These are phyloP conservation scores for Ceratocystiopsis brevicomis DNA, from an alignment of 2,329 filamentous ascomycete genomes.

Conservation along the genomic window DNA sequence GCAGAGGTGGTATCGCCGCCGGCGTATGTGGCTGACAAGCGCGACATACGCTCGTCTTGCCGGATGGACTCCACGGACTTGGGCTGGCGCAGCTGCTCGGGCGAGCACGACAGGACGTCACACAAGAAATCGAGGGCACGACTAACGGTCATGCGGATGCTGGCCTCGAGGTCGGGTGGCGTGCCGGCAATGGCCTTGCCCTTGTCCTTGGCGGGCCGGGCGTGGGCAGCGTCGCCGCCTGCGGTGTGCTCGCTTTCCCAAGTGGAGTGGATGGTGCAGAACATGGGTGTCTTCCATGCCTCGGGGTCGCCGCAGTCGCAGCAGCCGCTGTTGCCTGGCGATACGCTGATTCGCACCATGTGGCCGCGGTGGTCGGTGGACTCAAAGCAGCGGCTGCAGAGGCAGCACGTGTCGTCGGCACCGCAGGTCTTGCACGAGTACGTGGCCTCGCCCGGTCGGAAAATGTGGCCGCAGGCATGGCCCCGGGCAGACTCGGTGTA, in stretches of 20 bases:
- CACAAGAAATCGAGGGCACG: conserved; percentile 85
- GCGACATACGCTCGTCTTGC: conserved; percentile 62
- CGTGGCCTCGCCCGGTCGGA: conserved; percentile 81
- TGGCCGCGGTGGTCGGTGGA: conserved; percentile 88
- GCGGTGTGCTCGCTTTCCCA: conserved; percentile 15
- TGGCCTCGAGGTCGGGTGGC: conserved; percentile 55
- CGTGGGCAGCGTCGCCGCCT: neutral
- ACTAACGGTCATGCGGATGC: conserved; percentile 70
- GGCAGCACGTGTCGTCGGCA: conserved; percentile 82
- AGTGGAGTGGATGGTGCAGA: conserved; percentile 83
- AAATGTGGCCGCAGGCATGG: conserved; percentile 92
- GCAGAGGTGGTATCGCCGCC: conserved; percentile 44
- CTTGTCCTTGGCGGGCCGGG: conserved; percentile 32
- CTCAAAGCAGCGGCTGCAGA: conserved; percentile 89
- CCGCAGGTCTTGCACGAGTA: conserved; percentile 91
- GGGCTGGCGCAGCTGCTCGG: conserved; percentile 73
- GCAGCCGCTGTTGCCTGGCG: conserved; percentile 21
- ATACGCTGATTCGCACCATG: conserved; percentile 56
- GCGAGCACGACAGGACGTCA: conserved; percentile 93
- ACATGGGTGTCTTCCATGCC: conserved; percentile 73
- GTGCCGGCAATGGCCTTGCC: conserved; percentile 37
- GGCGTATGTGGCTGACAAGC: conserved; percentile 60
- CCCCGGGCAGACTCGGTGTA: conserved; percentile 84
- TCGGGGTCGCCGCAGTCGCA: conserved; percentile 95
- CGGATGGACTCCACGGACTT: conserved; percentile 70